These are phyloP conservation scores for Mycena chlorophos DNA, from an alignment of 768 basidiomycete genomes.

Conservation along the genomic window DNA sequence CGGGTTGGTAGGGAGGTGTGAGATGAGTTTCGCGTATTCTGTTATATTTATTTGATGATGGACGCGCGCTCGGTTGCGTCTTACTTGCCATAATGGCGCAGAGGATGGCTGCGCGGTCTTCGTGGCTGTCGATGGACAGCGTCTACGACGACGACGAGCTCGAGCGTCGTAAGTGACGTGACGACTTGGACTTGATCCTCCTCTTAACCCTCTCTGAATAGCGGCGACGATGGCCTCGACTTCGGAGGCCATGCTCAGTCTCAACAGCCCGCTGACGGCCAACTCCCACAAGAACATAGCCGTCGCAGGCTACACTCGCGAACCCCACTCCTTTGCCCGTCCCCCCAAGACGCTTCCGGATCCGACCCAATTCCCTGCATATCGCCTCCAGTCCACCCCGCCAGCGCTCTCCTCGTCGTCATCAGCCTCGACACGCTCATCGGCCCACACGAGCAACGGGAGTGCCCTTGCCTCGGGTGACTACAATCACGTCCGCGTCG, in stretches of 20 bases:
- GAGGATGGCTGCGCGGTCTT: not conserved
- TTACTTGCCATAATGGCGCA: not conserved
- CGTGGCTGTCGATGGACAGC: not conserved
- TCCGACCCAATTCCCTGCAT: slow-evolving; percentile 67
- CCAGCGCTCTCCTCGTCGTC: slow-evolving; percentile 75
- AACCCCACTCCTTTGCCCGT: slow-evolving; percentile 36
- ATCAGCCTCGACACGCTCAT: slow-evolving; percentile 70
- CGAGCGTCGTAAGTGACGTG: not conserved
- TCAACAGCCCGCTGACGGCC: slow-evolving; percentile 40
- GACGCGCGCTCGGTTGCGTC: not conserved
- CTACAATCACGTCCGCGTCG: slow-evolving; percentile 66
- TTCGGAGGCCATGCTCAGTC: slow-evolving; percentile 16
- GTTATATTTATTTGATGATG: not conserved
- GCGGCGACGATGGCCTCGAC: not conserved
- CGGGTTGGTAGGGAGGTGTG: not conserved
- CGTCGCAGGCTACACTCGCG: slow-evolving; percentile 25
- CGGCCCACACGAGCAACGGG: slow-evolving; percentile 74
- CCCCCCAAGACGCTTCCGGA: slow-evolving; percentile 56
- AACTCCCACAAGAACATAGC: slow-evolving; percentile 42
- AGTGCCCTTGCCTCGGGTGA: slow-evolving; percentile 62
- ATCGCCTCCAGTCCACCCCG: slow-evolving; percentile 47
- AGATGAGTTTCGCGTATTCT: not conserved
- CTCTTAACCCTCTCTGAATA: not conserved
- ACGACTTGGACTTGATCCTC: not conserved
- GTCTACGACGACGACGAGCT: not conserved